These are phyloP conservation scores for Dunaliella primolecta DNA, from an alignment of 139 green algal genomes.

Conservation along the genomic window DNA sequence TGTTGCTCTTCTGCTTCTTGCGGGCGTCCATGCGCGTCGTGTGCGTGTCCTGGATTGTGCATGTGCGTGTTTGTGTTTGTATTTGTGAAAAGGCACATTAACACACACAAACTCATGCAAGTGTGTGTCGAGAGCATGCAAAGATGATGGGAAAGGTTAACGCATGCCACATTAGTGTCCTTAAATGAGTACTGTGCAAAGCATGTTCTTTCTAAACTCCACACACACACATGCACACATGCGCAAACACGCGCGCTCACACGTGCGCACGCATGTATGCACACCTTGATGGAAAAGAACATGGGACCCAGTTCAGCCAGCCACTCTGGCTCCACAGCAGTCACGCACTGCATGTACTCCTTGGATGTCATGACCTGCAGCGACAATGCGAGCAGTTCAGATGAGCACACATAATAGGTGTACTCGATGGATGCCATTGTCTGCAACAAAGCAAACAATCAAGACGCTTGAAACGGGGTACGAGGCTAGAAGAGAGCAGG, in stretches of 20 bases:
- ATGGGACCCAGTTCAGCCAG: slow-evolving; percentile 96
- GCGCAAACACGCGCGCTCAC: too few relatives aligned
- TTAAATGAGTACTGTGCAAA: too few relatives aligned
- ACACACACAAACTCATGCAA: not conserved
- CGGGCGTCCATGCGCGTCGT: slow-evolving; percentile 73
- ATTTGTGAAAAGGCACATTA: not conserved
- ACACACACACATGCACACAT: too few relatives aligned
- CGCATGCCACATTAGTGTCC: too few relatives aligned
- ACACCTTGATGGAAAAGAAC: slow-evolving; percentile 97
- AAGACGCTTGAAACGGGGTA: too few relatives aligned
- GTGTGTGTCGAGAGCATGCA: too few relatives aligned
- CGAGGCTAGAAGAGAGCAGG: too few relatives aligned
- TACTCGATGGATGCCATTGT: not conserved
- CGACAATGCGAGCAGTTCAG: slow-evolving; percentile 68
- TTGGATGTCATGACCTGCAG: slow-evolving; percentile 92
- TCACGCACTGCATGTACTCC: slow-evolving; percentile 99
- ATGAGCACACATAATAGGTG: slow-evolving; percentile 43
- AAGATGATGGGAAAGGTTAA: too few relatives aligned
- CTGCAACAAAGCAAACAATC: not conserved
- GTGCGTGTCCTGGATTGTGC: slow-evolving; percentile 56
- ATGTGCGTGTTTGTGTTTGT: not conserved
- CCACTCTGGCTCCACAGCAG: slow-evolving; percentile 95
- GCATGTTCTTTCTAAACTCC: too few relatives aligned
- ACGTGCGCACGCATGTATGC: too few relatives aligned
- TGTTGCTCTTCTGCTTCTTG: slow-evolving; percentile 69